Evolutionary conservation across 192 early-diverging fungal genomes (phyloP).

Genomic region (Allomyces macrogynus): DNA sequence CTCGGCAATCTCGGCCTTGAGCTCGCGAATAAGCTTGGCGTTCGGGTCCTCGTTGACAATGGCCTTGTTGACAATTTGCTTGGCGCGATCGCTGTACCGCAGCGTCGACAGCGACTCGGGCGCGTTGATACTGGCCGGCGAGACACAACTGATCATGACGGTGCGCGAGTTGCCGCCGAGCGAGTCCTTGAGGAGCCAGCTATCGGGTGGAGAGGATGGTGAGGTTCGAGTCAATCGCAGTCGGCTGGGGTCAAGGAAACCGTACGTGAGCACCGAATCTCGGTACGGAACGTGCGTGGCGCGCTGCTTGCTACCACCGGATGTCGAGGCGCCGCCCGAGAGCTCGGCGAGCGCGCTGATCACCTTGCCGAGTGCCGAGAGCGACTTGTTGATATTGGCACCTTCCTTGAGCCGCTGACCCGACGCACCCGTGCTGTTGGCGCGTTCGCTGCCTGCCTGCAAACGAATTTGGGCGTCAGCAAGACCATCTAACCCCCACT

Average conservation of each 20-base stretch:
- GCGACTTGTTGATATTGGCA: conserved; percentile 81
- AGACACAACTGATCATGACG: conserved; percentile 58
- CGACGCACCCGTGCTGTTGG: conserved; percentile 62
- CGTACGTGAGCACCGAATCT: conserved; percentile 33
- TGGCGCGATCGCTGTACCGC: conserved; percentile 77
- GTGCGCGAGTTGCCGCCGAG: conserved; percentile 70
- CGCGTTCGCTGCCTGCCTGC: conserved; percentile 72
- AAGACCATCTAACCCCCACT: no score
- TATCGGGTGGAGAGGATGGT: conserved; percentile 10
- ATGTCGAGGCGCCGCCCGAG: conserved; percentile 10
- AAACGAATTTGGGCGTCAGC: no score
- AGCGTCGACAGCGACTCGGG: conserved; percentile 67
- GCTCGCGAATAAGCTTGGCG: conserved; percentile 51
- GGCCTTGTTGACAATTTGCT: conserved; percentile 74
- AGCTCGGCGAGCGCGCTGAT: conserved; percentile 71
- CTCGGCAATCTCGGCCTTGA: conserved; percentile 55
- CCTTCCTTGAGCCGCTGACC: conserved; percentile 75
- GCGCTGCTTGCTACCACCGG: no score
- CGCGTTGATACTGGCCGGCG: conserved; percentile 45
- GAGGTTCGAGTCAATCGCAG: conserved; percentile 22
- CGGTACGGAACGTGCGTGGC: conserved; percentile 58
- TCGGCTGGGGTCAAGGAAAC: neutral
- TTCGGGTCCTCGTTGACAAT: conserved; percentile 79
- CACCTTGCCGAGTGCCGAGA: conserved; percentile 83
- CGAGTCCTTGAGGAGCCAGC: conserved; percentile 61